These are phyloP conservation scores for Yarrowia sp. DNA, from an alignment of 805 yeast species.

Conservation along the genomic window DNA sequence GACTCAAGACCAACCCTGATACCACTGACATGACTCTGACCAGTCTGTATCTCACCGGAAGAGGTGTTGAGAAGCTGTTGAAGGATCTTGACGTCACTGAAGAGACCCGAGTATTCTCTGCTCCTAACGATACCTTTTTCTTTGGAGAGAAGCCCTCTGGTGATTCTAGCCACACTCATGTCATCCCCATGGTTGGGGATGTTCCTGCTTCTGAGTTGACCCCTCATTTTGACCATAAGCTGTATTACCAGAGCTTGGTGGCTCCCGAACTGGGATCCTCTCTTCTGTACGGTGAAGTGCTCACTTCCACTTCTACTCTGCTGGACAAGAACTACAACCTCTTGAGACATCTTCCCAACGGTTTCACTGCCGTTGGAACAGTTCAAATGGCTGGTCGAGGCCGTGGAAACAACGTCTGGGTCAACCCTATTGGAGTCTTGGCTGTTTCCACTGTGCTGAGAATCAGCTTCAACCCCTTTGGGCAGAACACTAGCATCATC, in stretches of 20 bases:
- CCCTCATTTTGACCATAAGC: slow-evolving; percentile 66
- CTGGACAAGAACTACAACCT: slow-evolving; percentile 69
- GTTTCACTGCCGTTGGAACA: slow-evolving; percentile 66
- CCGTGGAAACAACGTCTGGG: slow-evolving; percentile 93
- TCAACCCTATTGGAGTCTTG: slow-evolving; percentile 87
- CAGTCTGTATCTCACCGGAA: slow-evolving; percentile 54
- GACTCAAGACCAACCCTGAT: slow-evolving; percentile 62
- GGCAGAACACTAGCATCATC: slow-evolving; percentile 51
- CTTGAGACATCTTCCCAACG: slow-evolving; percentile 62
- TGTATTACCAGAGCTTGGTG: slow-evolving; percentile 48
- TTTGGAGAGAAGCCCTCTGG: slow-evolving; percentile 8
- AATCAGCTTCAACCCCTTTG: slow-evolving; percentile 47
- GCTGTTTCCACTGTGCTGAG: slow-evolving; percentile 74
- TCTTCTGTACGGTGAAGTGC: slow-evolving; percentile 78
- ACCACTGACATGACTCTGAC: slow-evolving; percentile 57
- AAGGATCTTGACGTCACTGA: background rate
- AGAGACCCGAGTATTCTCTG: background rate
- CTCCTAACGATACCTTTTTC: slow-evolving; percentile 10
- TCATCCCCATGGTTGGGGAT: slow-evolving; percentile 30
- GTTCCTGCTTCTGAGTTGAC: slow-evolving; percentile 56
- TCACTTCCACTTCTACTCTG: slow-evolving; percentile 80
- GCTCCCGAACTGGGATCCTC: slow-evolving; percentile 52
- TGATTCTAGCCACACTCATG: slow-evolving; percentile 13
- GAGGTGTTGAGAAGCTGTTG: background rate
- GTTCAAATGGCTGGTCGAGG: slow-evolving; percentile 91